Percentiles rank a stretch among this genome's conserved stretches.
phyloP scores from a whole-genome alignment of 164 flowering plant species.

The Nelumbo lutea region DNA sequence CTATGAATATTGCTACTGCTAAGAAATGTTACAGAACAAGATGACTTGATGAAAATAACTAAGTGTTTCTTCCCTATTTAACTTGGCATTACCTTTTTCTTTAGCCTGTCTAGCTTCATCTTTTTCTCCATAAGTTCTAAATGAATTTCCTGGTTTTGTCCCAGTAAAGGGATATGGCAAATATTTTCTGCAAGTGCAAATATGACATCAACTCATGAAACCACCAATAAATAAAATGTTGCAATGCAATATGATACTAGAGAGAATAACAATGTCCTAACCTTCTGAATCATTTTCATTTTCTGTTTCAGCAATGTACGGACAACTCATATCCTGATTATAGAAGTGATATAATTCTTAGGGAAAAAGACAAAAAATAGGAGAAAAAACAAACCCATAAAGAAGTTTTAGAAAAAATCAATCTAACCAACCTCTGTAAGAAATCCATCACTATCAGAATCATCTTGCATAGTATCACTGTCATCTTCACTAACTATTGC shows the following conservation, averaged over 20 bases:
- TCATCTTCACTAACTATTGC: conserved; percentile 53
- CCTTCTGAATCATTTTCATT: conserved; percentile 34
- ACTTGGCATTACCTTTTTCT: conserved; percentile 43
- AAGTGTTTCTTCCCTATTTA: neutral
- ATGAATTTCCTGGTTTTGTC: conserved; percentile 43
- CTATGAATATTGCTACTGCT: neutral
- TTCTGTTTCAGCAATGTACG: conserved; percentile 26
- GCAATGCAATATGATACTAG: neutral
- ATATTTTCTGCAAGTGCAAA: conserved; percentile 39
- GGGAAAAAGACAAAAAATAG: neutral
- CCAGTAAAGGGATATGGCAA: conserved; percentile 19
- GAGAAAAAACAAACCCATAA: neutral
- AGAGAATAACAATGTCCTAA: conserved; percentile 7
- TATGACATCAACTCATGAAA: conserved; percentile 5
- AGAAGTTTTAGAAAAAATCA: neutral
- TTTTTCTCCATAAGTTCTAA: conserved; percentile 46
- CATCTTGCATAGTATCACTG: conserved; percentile 35
- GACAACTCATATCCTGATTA: conserved; percentile 43
- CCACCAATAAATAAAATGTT: neutral
- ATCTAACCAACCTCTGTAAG: conserved; percentile 70
- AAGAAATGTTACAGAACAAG: neutral
- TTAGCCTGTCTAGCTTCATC: conserved; percentile 47
- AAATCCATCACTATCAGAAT: conserved; percentile 84
- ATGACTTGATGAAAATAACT: neutral
- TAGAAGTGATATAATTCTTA: neutral